phyloP scores from a whole-genome alignment of 2,329 filamentous ascomycete species.

The Microsporum ferrugineum region DNA sequence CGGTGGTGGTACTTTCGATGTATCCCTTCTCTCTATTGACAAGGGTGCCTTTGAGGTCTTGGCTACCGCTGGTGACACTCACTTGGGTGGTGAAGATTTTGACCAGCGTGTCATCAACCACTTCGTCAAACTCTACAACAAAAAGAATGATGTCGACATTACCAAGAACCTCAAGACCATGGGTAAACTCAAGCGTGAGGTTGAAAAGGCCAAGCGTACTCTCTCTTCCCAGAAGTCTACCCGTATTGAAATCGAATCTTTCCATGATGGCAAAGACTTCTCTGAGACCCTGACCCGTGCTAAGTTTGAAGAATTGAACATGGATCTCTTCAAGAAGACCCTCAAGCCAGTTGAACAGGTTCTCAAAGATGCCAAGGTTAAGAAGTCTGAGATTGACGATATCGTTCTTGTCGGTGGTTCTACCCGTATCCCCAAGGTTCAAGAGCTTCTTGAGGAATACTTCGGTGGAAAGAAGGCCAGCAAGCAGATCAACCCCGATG shows the following conservation, averaged over 20 bases:
- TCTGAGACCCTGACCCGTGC: slow-evolving; percentile 95
- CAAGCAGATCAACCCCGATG: slow-evolving; percentile 99
- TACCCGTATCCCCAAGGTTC: slow-evolving; percentile 97
- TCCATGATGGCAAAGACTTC: slow-evolving; percentile 95
- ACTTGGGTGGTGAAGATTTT: slow-evolving; percentile 97
- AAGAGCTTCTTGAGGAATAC: slow-evolving; percentile 87
- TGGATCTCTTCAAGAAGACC: slow-evolving; percentile 98
- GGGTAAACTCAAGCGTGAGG: slow-evolving; percentile 99
- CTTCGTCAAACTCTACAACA: slow-evolving; percentile 97
- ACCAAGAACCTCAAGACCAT: slow-evolving; percentile 94
- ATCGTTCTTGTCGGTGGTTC: slow-evolving; percentile 98
- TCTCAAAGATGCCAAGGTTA: slow-evolving; percentile 93
- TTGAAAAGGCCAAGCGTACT: slow-evolving; percentile 98
- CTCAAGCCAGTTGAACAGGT: slow-evolving; percentile 98
- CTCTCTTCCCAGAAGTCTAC: slow-evolving; percentile 89
- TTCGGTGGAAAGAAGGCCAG: slow-evolving; percentile 92
- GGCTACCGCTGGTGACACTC: slow-evolving; percentile 91
- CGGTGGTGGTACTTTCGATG: slow-evolving; percentile 90
- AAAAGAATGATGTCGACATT: slow-evolving; percentile 87
- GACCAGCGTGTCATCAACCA: slow-evolving; percentile 94
- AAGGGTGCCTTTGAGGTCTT: slow-evolving; percentile 89
- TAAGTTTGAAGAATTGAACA: slow-evolving; percentile 99
- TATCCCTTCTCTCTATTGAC: slow-evolving; percentile 82
- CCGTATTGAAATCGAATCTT: slow-evolving; percentile 91
- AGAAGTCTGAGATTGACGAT: slow-evolving; percentile 89